Evolutionary conservation across 495 filamentous ascomycete species (phyloP), one percentile per base, ranked within the genome.

Genomic region (Talaromyces thailandensis): DNA sequence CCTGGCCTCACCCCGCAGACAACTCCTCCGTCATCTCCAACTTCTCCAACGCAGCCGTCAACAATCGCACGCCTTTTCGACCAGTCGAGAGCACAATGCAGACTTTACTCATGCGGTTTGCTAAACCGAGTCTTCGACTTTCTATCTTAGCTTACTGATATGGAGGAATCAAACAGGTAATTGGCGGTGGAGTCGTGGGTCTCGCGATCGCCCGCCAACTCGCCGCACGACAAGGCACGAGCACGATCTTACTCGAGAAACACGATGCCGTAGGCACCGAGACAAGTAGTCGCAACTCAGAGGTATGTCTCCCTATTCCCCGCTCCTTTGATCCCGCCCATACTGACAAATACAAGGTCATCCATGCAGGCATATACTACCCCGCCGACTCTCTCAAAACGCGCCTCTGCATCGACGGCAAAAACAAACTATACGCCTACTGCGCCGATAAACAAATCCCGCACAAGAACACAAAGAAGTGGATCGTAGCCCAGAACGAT

Each of bases 291-390:
- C 85, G 93, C 64, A 98, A 97, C 74, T 96, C 91, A 64, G 94
- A 97, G 83, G 88, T 86, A 63, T 56, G 31, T 6, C 9, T 65
- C 63, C 26, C 16, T 23, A 28, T 45, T n/a, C 12, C 3, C 12
- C 32, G 9, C 32, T 37, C 14, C 32, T 14, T 11, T 16, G 12
- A 40, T 16, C 16, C 14, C 14, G 14, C 2, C 14, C 16, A 40
- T 12, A 40, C 25, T 52, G 61, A 35, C 29, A 48, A 56, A 32
- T 8, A 56, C 4, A 63, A 91, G 88, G 93, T 98, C 48, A 96
- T 98, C 62, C 94, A 98, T 68, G 94, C 90, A 2, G 95, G 95
- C 45, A 83, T 98, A 50, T 98, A 98, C 79, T 98, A 98, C 76
- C 88, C 88, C 37, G 70, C 81, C 21, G 69, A 71, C 40, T 86